phyloP scores from a whole-genome alignment of 2,329 filamentous ascomycete genomes.

The Colletotrichum destructivum region DNA sequence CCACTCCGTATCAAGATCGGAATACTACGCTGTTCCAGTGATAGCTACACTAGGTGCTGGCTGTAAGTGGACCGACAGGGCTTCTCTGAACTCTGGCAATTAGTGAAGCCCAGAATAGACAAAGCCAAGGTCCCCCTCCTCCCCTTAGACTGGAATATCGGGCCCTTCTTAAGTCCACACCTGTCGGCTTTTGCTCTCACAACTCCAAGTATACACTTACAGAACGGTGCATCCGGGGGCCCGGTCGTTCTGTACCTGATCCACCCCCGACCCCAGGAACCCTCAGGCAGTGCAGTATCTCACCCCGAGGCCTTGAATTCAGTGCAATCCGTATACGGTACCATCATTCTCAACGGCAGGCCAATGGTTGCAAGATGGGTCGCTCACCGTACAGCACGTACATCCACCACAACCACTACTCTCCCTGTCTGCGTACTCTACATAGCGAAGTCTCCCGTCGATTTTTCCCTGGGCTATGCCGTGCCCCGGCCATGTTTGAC shows the following conservation, averaged over 20 bases:
- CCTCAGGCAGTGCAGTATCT: background rate
- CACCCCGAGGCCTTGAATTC: background rate
- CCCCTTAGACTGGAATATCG: background rate
- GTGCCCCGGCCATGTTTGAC: background rate
- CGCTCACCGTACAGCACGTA: background rate
- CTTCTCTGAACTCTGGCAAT: background rate
- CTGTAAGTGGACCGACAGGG: background rate
- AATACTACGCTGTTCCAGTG: constrained; percentile 22
- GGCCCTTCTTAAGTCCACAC: background rate
- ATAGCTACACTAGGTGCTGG: background rate
- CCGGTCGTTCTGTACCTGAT: constrained; percentile 30
- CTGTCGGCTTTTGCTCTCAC: constrained; percentile 5
- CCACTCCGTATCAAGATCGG: constrained; percentile 15
- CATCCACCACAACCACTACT: background rate
- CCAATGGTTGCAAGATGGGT: no score
- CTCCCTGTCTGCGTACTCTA: no score
- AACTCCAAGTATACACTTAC: constrained; percentile 4
- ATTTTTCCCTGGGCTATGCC: background rate
- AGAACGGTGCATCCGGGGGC: constrained; percentile 32
- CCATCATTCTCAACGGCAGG: background rate
- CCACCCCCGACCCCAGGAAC: constrained; percentile 8
- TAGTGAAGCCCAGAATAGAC: background rate
- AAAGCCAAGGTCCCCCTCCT: background rate
- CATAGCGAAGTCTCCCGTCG: background rate
- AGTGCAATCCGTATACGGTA: constrained; percentile 5